Base-by-base conservation (phyloP, 2,329 filamentous ascomycete species). In the Neurospora crassa region DNA sequence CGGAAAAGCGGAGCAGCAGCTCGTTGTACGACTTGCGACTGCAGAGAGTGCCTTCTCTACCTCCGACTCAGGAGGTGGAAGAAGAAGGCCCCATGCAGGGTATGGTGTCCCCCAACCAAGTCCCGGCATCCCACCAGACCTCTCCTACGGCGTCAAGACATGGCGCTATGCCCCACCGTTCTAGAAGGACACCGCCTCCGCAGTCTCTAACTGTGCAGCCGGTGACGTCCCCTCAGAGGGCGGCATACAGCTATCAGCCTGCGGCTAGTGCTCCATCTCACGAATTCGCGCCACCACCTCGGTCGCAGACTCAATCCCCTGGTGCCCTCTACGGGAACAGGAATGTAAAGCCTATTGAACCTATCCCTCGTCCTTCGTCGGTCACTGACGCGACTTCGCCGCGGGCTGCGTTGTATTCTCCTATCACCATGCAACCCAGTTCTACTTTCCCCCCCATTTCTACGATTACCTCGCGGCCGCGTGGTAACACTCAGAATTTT, bases 231-330 rank as follows among this genome's bases (percentile, higher is more conserved):
- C 88, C 89, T 0, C 83, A 90, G 76, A 82, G 86, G 41, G 76
- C 81, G 1, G 79, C 81, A 1, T 84, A 85, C n/a, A 84, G 80
- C 74, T 89, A 90, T 75, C 77, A 81, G 10, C 86, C 87, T 2
- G 81, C 81, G 29, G 53, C 53, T 63, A 16, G 24, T 76, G 70
- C 78, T 70, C 76, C 79, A 45, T 76, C 75, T 43, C 75, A 76
- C 43, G 82, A 81, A n/a, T 86, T 89, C 74, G 82, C 81, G 4
- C 87, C 87, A 16, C 89, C 89, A 5, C 83, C 84, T 69, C 83
- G 89, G 70, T 86, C 88, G 4, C 87, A 89, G 72, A 91, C 89
- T 0, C 88, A 90, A 75, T 90, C 89, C 1, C 89, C 89, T 4
- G 84, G 84, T 10, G 81, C 84, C 1, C 79, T 82, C 6, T 82